Percentiles rank a stretch among this genome's conserved stretches.
These are phyloP conservation scores for Fusarium euwallaceae DNA, from an alignment of 2,329 filamentous ascomycete species.

Conservation along the genomic window DNA sequence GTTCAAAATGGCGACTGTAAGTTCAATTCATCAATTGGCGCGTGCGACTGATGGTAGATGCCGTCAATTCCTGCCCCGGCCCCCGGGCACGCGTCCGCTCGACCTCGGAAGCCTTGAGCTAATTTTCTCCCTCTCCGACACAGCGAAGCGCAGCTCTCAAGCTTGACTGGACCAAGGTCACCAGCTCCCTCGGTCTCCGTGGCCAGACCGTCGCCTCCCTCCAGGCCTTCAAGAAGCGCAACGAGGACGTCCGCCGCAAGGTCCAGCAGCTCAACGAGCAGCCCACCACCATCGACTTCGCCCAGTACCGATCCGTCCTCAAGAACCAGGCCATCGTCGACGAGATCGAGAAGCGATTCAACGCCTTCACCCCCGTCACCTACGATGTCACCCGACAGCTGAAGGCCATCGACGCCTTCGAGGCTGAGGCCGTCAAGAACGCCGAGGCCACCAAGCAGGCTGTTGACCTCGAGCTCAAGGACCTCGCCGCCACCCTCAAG, in stretches of 20 bases:
- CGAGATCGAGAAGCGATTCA: conserved; percentile 98
- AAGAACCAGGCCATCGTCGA: conserved; percentile 97
- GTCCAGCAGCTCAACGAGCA: conserved; percentile 86
- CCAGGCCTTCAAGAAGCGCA: conserved; percentile 98
- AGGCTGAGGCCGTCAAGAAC: conserved; percentile 96
- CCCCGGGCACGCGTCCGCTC: conserved; percentile 30
- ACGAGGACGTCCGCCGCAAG: conserved; percentile 98
- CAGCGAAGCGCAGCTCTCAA: conserved; percentile 98
- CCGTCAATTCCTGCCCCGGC: conserved; percentile 24
- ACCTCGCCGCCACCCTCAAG: conserved; percentile 92
- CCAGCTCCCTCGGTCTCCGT: conserved; percentile 93
- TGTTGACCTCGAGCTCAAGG: conserved; percentile 94
- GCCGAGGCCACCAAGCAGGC: conserved; percentile 96
- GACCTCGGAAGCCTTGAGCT: conserved; percentile 60
- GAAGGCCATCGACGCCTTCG: conserved; percentile 98
- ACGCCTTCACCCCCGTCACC: conserved; percentile 88
- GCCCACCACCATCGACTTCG: conserved; percentile 90
- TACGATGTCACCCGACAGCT: conserved; percentile 95
- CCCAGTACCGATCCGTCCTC: conserved; percentile 88
- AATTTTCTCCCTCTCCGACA: conserved; percentile 67
- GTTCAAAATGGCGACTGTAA: conserved; percentile 78
- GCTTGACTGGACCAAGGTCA: conserved; percentile 98
- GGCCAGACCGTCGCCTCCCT: conserved; percentile 93
- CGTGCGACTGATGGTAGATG: conserved; percentile 34
- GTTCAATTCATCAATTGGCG: conserved; percentile 56